A percentile compares a stretch with the other conserved stretches of the same genome.
phyloP scores from a whole-genome alignment of 2,329 filamentous ascomycete genomes.

The Hymenoscyphus scutula region DNA sequence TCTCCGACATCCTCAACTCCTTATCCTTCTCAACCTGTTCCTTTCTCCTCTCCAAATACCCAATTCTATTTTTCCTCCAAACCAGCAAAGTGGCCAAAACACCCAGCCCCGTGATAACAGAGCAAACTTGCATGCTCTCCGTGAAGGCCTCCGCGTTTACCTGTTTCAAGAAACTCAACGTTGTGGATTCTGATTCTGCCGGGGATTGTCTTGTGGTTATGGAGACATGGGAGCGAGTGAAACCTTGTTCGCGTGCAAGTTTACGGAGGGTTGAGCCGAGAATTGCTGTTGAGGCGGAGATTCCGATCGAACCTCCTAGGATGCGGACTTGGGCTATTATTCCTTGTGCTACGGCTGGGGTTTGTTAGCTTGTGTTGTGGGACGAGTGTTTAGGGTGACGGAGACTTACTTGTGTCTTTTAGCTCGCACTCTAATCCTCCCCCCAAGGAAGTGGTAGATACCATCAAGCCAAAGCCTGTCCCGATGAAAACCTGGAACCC shows the following conservation, averaged over 20 bases:
- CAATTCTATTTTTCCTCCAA: slow-evolving; percentile 13
- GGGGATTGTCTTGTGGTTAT: too few relatives aligned
- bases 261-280: slow-evolving; percentile 36
- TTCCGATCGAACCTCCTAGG: slow-evolving; percentile 56
- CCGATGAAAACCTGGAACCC: slow-evolving; percentile 57
- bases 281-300: slow-evolving; percentile 57
- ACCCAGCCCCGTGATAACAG: slow-evolving; percentile 16
- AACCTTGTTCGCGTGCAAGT: slow-evolving; percentile 18
- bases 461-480: slow-evolving; percentile 53
- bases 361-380: background rate
- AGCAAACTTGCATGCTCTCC: slow-evolving; percentile 27
- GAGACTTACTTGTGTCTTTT: slow-evolving; percentile 27
- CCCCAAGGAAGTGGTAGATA: slow-evolving; percentile 44
- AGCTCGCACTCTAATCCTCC: slow-evolving; percentile 51
- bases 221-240: too few relatives aligned
- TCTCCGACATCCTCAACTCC: background rate
- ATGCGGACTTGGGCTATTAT: slow-evolving; percentile 59
- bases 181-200: too few relatives aligned
- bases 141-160: slow-evolving; percentile 28
- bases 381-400: background rate
- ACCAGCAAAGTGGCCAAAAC: slow-evolving; percentile 19
- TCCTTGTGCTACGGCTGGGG: slow-evolving; percentile 52
- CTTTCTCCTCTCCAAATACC: slow-evolving; percentile 13
- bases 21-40: slow-evolving; percentile 12
- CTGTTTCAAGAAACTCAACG: slow-evolving; percentile 16